phyloP scores from a whole-genome alignment of 2,329 filamentous ascomycete genomes.

The Xylaria sp. region DNA sequence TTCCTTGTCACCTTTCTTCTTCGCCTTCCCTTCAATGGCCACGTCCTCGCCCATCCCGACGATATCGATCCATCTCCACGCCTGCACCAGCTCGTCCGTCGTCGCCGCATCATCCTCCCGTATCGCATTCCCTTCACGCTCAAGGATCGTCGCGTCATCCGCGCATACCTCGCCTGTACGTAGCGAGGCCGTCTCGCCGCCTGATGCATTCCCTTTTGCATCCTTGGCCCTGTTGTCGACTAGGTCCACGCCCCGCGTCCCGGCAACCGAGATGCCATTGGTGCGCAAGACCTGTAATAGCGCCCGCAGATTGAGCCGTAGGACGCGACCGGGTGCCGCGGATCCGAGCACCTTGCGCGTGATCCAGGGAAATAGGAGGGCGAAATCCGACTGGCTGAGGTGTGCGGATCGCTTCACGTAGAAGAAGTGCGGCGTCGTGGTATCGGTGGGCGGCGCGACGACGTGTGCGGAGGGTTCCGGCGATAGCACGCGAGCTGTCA shows the following conservation, averaged over 20 bases:
- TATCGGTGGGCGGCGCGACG: slow-evolving; percentile 53
- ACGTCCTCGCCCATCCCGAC: slow-evolving; percentile 56
- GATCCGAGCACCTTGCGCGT: slow-evolving; percentile 67
- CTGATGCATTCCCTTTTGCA: slow-evolving; percentile 44
- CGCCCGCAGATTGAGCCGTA: slow-evolving; percentile 69
- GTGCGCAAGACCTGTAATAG: slow-evolving; percentile 65
- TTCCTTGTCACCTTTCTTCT: slow-evolving; percentile 32
- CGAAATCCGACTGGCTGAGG: slow-evolving; percentile 85
- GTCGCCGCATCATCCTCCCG: slow-evolving; percentile 11
- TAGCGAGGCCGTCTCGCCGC: slow-evolving; percentile 35
- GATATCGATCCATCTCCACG: slow-evolving; percentile 65
- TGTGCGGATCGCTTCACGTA: slow-evolving; percentile 80
- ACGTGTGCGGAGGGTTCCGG: slow-evolving; percentile 59
- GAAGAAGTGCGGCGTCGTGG: slow-evolving; percentile 71
- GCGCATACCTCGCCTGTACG: slow-evolving; percentile 36
- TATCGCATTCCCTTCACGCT: slow-evolving; percentile 51
- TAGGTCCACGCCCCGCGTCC: slow-evolving; percentile 53
- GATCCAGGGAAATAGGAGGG: slow-evolving; percentile 80
- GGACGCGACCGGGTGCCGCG: slow-evolving; percentile 66
- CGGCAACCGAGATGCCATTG: slow-evolving; percentile 59
- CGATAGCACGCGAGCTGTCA: slow-evolving; percentile 73
- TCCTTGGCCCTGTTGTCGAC: slow-evolving; percentile 55
- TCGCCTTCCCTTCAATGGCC: slow-evolving; percentile 30
- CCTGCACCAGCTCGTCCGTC: slow-evolving; percentile 50
- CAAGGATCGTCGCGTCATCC: slow-evolving; percentile 64